A percentile compares a stretch with the other conserved stretches of the same genome.
These are phyloP conservation scores for Mortierella sp. DNA, from an alignment of 371 early-diverging fungal species.

Conservation along the genomic window DNA sequence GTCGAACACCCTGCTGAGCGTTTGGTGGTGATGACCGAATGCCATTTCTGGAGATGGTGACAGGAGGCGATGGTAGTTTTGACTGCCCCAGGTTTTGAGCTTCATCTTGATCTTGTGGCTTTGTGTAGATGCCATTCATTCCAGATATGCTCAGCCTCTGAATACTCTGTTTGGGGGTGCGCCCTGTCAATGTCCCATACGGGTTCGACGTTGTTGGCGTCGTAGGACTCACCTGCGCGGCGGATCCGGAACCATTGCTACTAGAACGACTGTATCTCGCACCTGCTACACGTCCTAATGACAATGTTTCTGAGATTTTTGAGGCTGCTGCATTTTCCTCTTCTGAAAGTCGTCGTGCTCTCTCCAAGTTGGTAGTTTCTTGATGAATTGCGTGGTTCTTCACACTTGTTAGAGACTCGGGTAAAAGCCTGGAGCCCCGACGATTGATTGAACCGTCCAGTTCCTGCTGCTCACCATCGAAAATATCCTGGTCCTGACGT, in stretches of 20 bases:
- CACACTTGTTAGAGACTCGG: constrained; percentile 45
- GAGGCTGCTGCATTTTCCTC: constrained; percentile 17
- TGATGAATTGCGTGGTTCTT: constrained; percentile 34
- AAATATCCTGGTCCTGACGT: neutral
- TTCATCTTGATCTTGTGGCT: constrained; percentile 3
- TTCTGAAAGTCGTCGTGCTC: constrained; percentile 23
- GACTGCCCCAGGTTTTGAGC: constrained; percentile 2
- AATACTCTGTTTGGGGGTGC: constrained; percentile 8
- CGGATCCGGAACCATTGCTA: constrained; percentile 17
- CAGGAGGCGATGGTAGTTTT: neutral
- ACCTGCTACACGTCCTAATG: constrained; percentile 29
- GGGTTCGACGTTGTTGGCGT: constrained; percentile 30
- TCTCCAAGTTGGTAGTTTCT: constrained; percentile 14
- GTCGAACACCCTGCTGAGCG: constrained; percentile 3
- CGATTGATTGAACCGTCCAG: neutral
- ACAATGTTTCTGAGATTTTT: constrained; percentile 16
- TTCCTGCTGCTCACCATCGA: neutral
- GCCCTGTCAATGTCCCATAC: constrained; percentile 23
- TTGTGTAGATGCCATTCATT: constrained; percentile 17
- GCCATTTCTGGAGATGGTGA: constrained; percentile 1
- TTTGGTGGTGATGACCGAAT: constrained; percentile 21
- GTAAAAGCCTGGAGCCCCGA: constrained; percentile 28
- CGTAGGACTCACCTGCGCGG: constrained; percentile 24
- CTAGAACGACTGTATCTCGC: constrained; percentile 31
- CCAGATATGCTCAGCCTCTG: constrained; percentile 27